Evolutionary conservation across 2,329 filamentous ascomycete genomes (phyloP).

Genomic region (Macrophomina phaseolina): DNA sequence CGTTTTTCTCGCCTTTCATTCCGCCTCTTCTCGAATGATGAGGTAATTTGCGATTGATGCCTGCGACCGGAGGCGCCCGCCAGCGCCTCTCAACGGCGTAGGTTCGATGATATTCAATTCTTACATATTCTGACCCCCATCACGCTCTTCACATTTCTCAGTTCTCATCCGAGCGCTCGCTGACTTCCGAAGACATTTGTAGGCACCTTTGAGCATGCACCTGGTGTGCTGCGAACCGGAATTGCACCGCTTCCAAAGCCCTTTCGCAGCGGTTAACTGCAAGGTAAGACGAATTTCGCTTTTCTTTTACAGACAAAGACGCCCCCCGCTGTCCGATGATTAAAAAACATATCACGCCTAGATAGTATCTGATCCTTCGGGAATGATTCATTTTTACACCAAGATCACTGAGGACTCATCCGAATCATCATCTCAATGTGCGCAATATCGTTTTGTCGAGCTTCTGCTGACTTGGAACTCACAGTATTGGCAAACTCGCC

Average conservation of each 20-base stretch:
- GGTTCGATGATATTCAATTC: constrained; percentile 87
- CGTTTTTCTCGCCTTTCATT: background rate
- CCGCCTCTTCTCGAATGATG: constrained; percentile 68
- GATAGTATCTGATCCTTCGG: constrained; percentile 70
- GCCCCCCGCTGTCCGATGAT: constrained; percentile 62
- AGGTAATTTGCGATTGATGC: constrained; percentile 99
- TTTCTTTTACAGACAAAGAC: constrained; percentile 26
- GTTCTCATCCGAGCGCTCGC: constrained; percentile 4
- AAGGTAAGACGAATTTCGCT: constrained; percentile 24
- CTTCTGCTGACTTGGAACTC: constrained; percentile 6
- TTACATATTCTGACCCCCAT: constrained; percentile 94
- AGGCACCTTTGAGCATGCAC: background rate
- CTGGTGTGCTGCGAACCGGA: background rate
- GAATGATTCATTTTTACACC: constrained; percentile 66
- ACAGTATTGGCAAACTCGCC: background rate
- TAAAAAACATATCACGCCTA: constrained; percentile 66
- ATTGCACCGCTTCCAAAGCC: background rate
- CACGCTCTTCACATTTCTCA: constrained; percentile 12
- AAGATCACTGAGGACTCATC: constrained; percentile 68
- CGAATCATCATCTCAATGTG: background rate
- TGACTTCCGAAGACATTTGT: constrained; percentile 22
- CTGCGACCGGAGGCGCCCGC: constrained; percentile 83
- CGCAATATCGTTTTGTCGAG: background rate
- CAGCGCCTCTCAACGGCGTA: constrained; percentile 81
- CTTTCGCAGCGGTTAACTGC: background rate